phyloP scores from a whole-genome alignment of 208 protist species.

The Trypanosoma platydactyli region DNA sequence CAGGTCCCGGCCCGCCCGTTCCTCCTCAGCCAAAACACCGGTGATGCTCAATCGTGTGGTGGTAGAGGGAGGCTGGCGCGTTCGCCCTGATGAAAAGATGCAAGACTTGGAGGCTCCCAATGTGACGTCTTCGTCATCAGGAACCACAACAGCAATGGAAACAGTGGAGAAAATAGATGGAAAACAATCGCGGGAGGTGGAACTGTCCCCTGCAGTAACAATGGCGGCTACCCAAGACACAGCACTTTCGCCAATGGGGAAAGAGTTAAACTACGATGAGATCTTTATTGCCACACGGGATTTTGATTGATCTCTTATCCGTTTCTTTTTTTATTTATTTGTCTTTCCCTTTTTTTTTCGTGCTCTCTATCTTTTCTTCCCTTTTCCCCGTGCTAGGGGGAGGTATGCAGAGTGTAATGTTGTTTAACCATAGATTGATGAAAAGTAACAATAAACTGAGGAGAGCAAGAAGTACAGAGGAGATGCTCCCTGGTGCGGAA shows the following conservation, averaged over 20 bases:
- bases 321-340: conserved; percentile 14
- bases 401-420: no score
- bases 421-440: no score
- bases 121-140: conserved; percentile 42
- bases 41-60: conserved; percentile 48
- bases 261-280: conserved; percentile 53
- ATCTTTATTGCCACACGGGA: conserved; percentile 84
- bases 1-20: neutral
- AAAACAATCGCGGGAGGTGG: neutral
- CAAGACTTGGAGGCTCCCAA: neutral
- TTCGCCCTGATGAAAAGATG: conserved; percentile 27
- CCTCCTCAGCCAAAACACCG: conserved; percentile 11
- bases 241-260: conserved; percentile 34
- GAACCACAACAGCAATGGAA: conserved; percentile 20
- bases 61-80: conserved; percentile 69
- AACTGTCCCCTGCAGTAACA: neutral
- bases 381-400: neutral
- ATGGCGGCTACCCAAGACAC: conserved; percentile 10
- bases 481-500: no score
- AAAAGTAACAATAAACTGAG: no score
- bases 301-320: conserved; percentile 46
- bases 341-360: conserved; percentile 15
- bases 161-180: conserved; percentile 20
- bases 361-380: conserved; percentile 15
- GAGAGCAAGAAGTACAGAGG: no score